These are phyloP conservation scores for Halenospora varia DNA, from an alignment of 495 filamentous ascomycete genomes.

Conservation along the genomic window DNA sequence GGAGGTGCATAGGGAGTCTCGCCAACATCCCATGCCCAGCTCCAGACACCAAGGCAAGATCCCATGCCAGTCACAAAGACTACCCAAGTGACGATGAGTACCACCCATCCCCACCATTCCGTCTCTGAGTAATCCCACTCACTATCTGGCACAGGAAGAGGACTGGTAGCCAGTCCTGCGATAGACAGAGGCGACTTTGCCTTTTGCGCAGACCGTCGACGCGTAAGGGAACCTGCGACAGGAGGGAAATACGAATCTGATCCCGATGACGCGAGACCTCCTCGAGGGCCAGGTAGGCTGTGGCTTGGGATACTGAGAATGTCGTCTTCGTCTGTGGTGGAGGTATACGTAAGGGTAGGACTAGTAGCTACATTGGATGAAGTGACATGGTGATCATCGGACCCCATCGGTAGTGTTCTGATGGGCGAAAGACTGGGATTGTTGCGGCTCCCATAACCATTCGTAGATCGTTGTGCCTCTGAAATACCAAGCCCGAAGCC, in stretches of 20 bases:
- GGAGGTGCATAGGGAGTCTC: conserved; percentile 91
- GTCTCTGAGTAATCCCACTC: conserved; percentile 90
- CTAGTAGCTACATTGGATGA: conserved; percentile 37
- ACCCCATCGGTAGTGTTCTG: conserved; percentile 19
- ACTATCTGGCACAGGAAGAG: conserved; percentile 35
- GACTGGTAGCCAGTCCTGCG: conserved; percentile 39
- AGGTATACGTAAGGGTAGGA: conserved; percentile 58
- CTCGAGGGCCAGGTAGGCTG: conserved; percentile 25
- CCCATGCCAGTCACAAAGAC: conserved; percentile 96
- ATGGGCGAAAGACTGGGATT: conserved; percentile 30
- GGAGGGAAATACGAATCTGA: conserved; percentile 64
- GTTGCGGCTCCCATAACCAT: conserved; percentile 30
- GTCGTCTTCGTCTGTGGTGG: conserved; percentile 80
- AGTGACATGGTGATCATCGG: conserved; percentile 19
- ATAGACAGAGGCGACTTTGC: conserved; percentile 59
- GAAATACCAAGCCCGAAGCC: conserved; percentile 44
- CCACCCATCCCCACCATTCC: conserved; percentile 94
- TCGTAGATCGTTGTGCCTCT: conserved; percentile 40
- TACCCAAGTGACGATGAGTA: conserved; percentile 84
- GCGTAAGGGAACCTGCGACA: conserved; percentile 33
- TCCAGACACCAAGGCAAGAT: conserved; percentile 95
- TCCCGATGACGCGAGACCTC: conserved; percentile 47
- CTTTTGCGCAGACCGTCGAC: conserved; percentile 47
- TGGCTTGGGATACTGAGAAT: conserved; percentile 51
- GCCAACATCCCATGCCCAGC: conserved; percentile 99